Base-by-base conservation (phyloP, 2,329 filamentous ascomycete genomes). In the Pseudogymnoascus sp. region DNA sequence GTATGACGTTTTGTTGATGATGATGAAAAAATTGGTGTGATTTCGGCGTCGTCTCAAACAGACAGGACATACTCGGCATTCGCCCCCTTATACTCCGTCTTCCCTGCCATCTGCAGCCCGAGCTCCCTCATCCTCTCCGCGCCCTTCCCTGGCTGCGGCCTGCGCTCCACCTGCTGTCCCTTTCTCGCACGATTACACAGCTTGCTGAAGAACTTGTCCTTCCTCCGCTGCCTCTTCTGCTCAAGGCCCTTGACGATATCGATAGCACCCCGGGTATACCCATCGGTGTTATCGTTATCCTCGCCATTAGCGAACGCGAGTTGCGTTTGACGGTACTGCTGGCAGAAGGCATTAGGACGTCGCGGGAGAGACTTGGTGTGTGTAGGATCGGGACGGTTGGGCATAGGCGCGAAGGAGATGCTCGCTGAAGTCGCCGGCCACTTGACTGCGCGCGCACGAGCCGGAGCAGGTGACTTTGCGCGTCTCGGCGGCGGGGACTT, bases 201-300 rank as follows among this genome's bases (percentile, higher is more conserved):
- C 74, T 96, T 94, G 70, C 92, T 88, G 73, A 90, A 88, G 71
- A 92, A 89, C 76, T 97, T 96, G 76, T 97, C 92, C 77, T 89
- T 92, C 69, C 94, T 89, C 67, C 94, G 87, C 77, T 94, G 90
- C 26, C 92, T 88, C 78, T 96, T 97, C 76, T 90, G 88, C 78
- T 99, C 94, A 1, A 99, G 83, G 7, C 94, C 94, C 74, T 96
- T 96, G 75, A 97, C 90, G 65, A 97, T 99, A 75, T 97, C 94
- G 68, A 99, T 95, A 37, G 94, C 92, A n/a, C 92, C 91, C 66
- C 94, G 89, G 8, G 91, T 83, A 66, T 94, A 91, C 43, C 85
- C 77, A 60, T 87, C 82, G 60, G 71, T 66, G 68, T 72, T 66
- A 66, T 63, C 65, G 72, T 74, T 69, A 71, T 76, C 74, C 21